Evolutionary conservation across 768 basidiomycete species (phyloP), one percentile per base, ranked within the genome.

Genomic region (Terana coerulea): DNA sequence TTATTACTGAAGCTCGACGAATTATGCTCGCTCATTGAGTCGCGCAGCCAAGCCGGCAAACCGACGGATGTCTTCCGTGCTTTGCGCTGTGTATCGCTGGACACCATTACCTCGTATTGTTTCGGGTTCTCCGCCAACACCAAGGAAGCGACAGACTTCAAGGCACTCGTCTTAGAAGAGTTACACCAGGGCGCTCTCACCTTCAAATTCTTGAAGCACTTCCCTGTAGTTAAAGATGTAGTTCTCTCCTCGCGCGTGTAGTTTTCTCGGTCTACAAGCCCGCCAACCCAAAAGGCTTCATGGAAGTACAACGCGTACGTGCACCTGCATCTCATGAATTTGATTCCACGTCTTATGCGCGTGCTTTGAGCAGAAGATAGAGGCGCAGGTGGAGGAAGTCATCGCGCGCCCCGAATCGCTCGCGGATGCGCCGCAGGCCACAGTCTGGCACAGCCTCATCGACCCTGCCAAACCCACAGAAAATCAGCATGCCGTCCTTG

Each of bases 31-130:
- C 46, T 10, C 0, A 54, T 60, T 14, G 25, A 24, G 21, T 14
- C 31, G 6, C 51, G 53, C 14, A 26, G 54, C 40, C 53, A 44
- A 35, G 57, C 19, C 25, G 50, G 51, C 41, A 55, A 43, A 26
- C 65, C 72, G 2, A 61, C 61, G 5, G 61, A 75, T 47, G 63
- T 75, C 58, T 70, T 68, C 60, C 59, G 69, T 29, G 75, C 72
- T 4, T 76, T 72, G 43, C 67, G 73, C 29, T 72, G 72, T 28
- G 63, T 68, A 12, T 68, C 74, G 9, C 58, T 75, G 54, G 76
- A 76, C 53, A 69, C 74, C 43, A 72, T 78, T 45, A 64, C 73
- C 10, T 63, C 68, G 5, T 73, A 75, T 54, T 70, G 69, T 56
- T 76, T 76, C 46, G 66, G 67, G 12, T 58, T 62, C 24, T 68